These are phyloP conservation scores for Macrolepiota fuliginosa DNA, from an alignment of 768 basidiomycete species.

Conservation along the genomic window DNA sequence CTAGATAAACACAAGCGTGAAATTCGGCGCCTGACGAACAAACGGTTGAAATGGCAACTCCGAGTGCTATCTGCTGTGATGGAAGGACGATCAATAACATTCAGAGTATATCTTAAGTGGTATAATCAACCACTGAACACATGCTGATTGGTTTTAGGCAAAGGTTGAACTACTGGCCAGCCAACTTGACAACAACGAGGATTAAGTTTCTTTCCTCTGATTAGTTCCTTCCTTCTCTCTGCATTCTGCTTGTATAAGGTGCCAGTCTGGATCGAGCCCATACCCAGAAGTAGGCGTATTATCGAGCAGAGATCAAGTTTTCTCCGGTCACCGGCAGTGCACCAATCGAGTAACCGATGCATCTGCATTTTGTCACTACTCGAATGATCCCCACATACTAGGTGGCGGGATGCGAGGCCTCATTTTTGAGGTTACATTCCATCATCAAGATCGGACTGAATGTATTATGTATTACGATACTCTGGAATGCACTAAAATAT, in stretches of 20 bases:
- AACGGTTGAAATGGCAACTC: slow-evolving; percentile 70
- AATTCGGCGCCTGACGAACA: slow-evolving; percentile 47
- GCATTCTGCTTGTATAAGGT: slow-evolving; percentile 70
- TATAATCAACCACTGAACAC: background rate
- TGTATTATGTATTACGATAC: background rate
- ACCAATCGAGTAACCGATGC: background rate
- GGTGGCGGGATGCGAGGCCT: background rate
- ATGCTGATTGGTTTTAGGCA: slow-evolving; percentile 5
- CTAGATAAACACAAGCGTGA: slow-evolving; percentile 40
- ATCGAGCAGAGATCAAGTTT: slow-evolving; percentile 62
- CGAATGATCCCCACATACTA: background rate
- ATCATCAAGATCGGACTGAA: background rate
- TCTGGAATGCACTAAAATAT: background rate
- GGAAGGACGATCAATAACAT: slow-evolving; percentile 64
- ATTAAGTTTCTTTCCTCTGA: slow-evolving; percentile 11
- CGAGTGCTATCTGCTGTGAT: slow-evolving; percentile 58
- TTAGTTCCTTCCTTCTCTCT: slow-evolving; percentile 2
- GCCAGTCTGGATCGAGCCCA: slow-evolving; percentile 60
- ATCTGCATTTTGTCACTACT: background rate
- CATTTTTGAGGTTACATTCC: background rate
- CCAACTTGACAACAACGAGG: slow-evolving; percentile 15
- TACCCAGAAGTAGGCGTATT: slow-evolving; percentile 69
- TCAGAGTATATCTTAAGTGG: slow-evolving; percentile 46
- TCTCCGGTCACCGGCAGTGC: background rate
- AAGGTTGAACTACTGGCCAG: slow-evolving; percentile 26